Evolutionary conservation across 2,329 filamentous ascomycete species (phyloP), one percentile per base, ranked within the genome.

Genomic region (Penicillium sp.): DNA sequence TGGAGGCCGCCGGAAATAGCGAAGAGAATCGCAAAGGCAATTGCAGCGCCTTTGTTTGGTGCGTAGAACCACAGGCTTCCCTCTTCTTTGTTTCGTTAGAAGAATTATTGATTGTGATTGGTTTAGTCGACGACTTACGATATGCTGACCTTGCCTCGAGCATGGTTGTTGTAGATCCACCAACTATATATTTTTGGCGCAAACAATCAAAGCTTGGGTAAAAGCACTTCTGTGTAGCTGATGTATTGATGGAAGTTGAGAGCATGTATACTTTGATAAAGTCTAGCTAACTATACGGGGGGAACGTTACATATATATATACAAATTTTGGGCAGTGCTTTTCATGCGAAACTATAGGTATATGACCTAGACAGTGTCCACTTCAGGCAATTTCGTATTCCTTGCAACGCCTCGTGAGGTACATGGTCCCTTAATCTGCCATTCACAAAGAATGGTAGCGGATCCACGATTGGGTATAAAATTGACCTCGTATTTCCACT

Each of bases 21-120:
- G 55, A 77, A 77, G 10, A 76, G 64, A 9, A 74, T 61, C 3
- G 72, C 71, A 60, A 77, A 77, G 10, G 68, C 68, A 40, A 75
- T 73, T 3, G 75, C 69, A 7, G 71, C 70, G 5, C 72, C 74
- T 62, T 76, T 75, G 39, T 71, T 75, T 3, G 75, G 75, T 10
- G 67, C 67, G 62, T 77, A 77, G 56, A 70, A 70, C 70, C 72
- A 77, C 50, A 69, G 64, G 46, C 71, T 73, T 23, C 65, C 70
- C 35, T 67, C 64, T 55, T 72, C 70, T 71, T 23, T 12, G 18
- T 31, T 10, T 27, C 35, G 38, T 68, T 41, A 65, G 59, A 38
- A 27, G 15, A 21, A 27, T 42, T 13, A 29, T 29, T 10, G 23
- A 8, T 4, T 27, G n/a, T 15, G 16, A 12, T 48, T 40, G 15